Conservation (phyloP, 257 asterid genomes). For the Eucommia ulmoides region DNA sequence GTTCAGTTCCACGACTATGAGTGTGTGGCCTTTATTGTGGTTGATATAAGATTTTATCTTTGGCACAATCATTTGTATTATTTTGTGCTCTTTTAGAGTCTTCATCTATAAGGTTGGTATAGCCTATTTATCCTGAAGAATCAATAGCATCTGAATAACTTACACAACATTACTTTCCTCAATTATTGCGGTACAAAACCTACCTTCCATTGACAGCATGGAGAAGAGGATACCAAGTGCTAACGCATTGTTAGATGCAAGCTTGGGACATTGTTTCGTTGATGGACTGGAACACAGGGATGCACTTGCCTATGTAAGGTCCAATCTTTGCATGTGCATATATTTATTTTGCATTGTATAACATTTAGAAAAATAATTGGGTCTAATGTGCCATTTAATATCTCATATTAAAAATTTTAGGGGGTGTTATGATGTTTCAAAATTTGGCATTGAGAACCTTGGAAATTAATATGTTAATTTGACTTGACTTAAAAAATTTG, state of each 20-base stretch:
- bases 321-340: no score
- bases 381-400: no score
- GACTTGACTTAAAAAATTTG: no score
- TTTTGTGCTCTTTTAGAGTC: neutral
- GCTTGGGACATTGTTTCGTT: slow-evolving; percentile 75
- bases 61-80: neutral
- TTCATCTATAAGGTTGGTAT: neutral
- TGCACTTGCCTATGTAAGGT: no score
- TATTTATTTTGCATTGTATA: no score
- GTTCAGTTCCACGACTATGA: neutral
- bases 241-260: slow-evolving; percentile 59
- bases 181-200: slow-evolving; percentile 62
- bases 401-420: no score
- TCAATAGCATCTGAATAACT: slow-evolving; percentile 23
- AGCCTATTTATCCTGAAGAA: neutral
- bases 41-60: neutral
- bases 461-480: no score
- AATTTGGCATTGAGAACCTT: no score
- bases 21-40: neutral
- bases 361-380: no score
- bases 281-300: slow-evolving; percentile 90
- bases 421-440: no score
- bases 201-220: slow-evolving; percentile 95
- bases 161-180: slow-evolving; percentile 20
- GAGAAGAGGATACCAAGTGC: slow-evolving; percentile 88